A percentile compares a stretch with the other conserved stretches of the same genome.
Evolutionary conservation across 73 alveolate species (phyloP).

Genomic region (Paraurostyla sp.): DNA sequence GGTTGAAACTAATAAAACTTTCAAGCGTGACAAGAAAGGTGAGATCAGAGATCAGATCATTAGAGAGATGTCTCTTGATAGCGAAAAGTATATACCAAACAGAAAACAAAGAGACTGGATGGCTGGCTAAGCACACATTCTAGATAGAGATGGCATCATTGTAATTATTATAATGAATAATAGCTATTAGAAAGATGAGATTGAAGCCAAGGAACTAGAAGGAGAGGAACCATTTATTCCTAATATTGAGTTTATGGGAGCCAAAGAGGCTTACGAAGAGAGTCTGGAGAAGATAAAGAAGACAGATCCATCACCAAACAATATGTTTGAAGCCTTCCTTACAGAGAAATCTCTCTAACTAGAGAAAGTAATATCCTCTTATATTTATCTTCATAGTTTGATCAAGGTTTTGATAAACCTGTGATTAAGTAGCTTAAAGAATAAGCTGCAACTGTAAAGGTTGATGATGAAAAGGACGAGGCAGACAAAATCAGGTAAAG

Average conservation of each 20-base stretch:
- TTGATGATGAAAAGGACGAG: too few species aligned
- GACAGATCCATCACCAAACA: not conserved
- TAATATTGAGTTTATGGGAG: constrained; percentile 1
- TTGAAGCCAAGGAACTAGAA: not conserved
- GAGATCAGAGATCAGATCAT: constrained; percentile 1
- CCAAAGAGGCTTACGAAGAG: constrained; percentile 30
- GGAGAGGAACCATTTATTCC: not conserved
- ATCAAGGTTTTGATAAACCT: too few species aligned
- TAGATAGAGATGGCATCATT: constrained; percentile 20
- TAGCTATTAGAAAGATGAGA: not conserved
- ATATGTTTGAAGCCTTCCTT: not conserved
- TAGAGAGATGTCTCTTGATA: constrained; percentile 49
- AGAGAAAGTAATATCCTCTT: not conserved
- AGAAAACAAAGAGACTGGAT: constrained; percentile 62
- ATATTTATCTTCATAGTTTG: not conserved
- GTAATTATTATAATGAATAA: not conserved
- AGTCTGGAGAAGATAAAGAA: not conserved
- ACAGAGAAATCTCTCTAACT: constrained; percentile 20
- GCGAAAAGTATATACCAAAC: constrained; percentile 29
- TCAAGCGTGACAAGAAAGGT: constrained; percentile 13
- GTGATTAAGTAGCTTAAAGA: too few species aligned
- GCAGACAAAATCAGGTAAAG: too few species aligned
- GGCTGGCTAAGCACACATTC: constrained; percentile 61
- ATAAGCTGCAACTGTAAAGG: too few species aligned
- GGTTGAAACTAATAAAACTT: not conserved